Evolutionary conservation across 164 flowering plant genomes (phyloP), one percentile per base, ranked within the genome.

Genomic region (Magnolia sinica): DNA sequence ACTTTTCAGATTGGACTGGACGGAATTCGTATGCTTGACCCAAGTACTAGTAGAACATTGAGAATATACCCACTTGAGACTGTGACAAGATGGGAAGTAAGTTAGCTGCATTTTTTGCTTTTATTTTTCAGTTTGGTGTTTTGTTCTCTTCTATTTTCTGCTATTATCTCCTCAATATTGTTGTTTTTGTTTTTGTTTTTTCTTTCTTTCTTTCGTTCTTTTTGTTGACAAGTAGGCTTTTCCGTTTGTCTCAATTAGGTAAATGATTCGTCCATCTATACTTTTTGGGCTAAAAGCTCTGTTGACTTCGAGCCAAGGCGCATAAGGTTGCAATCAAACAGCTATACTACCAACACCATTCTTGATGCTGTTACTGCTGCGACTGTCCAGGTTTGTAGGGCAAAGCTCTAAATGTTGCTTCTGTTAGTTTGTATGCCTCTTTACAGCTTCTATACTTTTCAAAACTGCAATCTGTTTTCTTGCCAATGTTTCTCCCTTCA

Each of bases 11-110:
- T 95, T 86, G 98, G 96, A 68, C 78, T 95, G 82, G 99, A 95
- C 87, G 99, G 99, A 24, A 89, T 95, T 81, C 98, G 91, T 11
- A 93, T 95, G 97, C 95, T 95, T 82, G 99, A 95, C 81, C 96
- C 97, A 13, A 87, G 76, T 74, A 89, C 89, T 10, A 86, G 83
- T 69, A 84, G 98, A 78, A 93, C 89, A 16, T 82, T 93, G 82
- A 93, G 99, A 85, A 95, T 93, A 72, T 95, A 95, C 83, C 92
- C 97, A 13, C 91, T 95, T 68, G 99, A 95, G 81, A 91, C 81
- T 13, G 86, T 95, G 66, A 89, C 99, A 7, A 90, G 95, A 92
- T 93, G 97, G 78, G 97, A 95, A 31, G 98, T 95, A 84, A 74
- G 93, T 85, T 76, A 8, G 64, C 22, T 75, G 63, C 22, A 51